These are phyloP conservation scores for Sanghuangporus sanghuang DNA, from an alignment of 1,284 basidiomycete species.

Conservation along the genomic window DNA sequence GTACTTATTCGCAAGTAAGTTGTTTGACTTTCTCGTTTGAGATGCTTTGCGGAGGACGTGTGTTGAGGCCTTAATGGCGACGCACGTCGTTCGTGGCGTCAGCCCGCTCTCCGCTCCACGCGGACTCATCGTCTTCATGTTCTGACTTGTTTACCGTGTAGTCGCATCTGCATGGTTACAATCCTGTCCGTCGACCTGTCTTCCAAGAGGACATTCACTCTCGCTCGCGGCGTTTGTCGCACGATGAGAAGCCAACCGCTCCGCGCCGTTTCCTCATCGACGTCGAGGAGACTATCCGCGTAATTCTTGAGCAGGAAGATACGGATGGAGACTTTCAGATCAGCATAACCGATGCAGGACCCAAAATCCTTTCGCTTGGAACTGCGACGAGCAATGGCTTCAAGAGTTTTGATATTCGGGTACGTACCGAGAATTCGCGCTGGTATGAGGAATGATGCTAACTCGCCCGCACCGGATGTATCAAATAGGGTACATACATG, in stretches of 20 bases:
- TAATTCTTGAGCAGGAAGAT: slow-evolving; percentile 96
- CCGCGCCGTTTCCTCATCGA: slow-evolving; percentile 92
- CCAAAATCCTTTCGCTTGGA: slow-evolving; percentile 93
- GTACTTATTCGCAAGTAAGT: slow-evolving; percentile 81
- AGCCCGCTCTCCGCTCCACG: not conserved
- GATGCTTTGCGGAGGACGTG: not conserved
- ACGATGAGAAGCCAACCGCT: slow-evolving; percentile 74
- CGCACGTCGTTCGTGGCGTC: slow-evolving; percentile 9
- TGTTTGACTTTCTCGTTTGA: not conserved
- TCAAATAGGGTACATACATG: slow-evolving; percentile 93
- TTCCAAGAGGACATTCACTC: slow-evolving; percentile 74
- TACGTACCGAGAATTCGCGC: slow-evolving; percentile 34
- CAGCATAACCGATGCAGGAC: slow-evolving; percentile 93
- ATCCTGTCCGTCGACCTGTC: slow-evolving; percentile 45
- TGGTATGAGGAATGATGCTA: slow-evolving; percentile 3
- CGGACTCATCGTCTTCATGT: not conserved
- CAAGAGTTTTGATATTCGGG: slow-evolving; percentile 93
- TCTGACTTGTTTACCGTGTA: slow-evolving; percentile 25
- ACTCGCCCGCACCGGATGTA: not conserved
- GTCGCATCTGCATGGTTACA: slow-evolving; percentile 62
- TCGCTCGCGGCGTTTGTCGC: slow-evolving; percentile 75
- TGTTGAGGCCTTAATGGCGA: not conserved
- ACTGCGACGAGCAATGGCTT: slow-evolving; percentile 97
- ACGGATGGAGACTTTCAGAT: slow-evolving; percentile 98
- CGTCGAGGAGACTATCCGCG: slow-evolving; percentile 97